Conservation (phyloP, 1,284 basidiomycete species). For the Cutaneotrichosporon cutaneum region DNA sequence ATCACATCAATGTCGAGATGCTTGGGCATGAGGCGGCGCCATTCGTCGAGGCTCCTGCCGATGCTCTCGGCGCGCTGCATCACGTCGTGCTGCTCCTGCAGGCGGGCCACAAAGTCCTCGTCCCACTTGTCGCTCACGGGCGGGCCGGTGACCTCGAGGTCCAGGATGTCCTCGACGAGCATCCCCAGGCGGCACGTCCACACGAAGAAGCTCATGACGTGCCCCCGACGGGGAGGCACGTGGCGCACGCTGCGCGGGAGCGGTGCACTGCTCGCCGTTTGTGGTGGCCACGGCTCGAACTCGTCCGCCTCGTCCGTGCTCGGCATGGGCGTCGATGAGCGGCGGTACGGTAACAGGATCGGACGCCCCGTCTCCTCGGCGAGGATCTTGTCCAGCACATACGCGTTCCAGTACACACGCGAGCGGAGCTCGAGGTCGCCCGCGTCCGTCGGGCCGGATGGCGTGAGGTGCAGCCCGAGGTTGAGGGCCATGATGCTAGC, state of each 20-base stretch:
- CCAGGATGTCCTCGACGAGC: constrained; percentile 47
- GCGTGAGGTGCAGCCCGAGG: constrained; percentile 51
- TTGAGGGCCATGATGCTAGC: constrained; percentile 53
- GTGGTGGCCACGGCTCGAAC: constrained; percentile 52
- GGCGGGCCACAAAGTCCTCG: constrained; percentile 12
- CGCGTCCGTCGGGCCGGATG: constrained; percentile 26
- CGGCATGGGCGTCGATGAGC: constrained; percentile 51
- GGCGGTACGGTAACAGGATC: constrained; percentile 48
- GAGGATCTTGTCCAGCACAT: constrained; percentile 53
- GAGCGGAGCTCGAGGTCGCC: constrained; percentile 46
- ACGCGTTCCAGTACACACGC: constrained; percentile 53
- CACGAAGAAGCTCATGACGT: constrained; percentile 43
- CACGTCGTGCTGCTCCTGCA: constrained; percentile 13
- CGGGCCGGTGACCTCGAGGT: constrained; percentile 38
- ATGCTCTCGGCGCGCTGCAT: constrained; percentile 26
- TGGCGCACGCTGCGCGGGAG: constrained; percentile 29
- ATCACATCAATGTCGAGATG: constrained; percentile 32
- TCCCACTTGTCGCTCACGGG: constrained; percentile 21
- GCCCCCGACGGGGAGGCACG: constrained; percentile 31
- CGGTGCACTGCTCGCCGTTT: constrained; percentile 27
- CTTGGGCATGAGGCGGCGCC: constrained; percentile 32
- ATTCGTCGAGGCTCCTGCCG: constrained; percentile 33
- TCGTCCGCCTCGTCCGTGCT: constrained; percentile 53
- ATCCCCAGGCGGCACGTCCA: constrained; percentile 45
- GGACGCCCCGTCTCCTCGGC: constrained; percentile 54